A percentile compares a stretch with the other conserved stretches of the same genome.
phyloP scores from a whole-genome alignment of 2,329 filamentous ascomycete genomes.

The Pestalotiopsis fici region DNA sequence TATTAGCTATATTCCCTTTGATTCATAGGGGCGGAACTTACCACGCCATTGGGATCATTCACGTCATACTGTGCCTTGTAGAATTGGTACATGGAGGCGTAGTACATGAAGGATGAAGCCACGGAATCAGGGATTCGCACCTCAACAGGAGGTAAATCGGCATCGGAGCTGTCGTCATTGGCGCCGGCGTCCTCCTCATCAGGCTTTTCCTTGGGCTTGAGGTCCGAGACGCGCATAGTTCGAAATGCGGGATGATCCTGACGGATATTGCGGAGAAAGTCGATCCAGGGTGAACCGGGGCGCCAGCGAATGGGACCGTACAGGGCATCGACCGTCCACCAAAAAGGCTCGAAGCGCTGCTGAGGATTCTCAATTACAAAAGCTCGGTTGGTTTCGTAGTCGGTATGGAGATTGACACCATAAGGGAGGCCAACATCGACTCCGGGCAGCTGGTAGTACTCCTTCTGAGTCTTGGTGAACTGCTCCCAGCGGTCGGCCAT shows the following conservation, averaged over 20 bases:
- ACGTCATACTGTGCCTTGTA: too few species aligned
- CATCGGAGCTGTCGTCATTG: not conserved
- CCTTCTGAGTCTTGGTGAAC: not conserved
- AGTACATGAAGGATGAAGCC: too few species aligned
- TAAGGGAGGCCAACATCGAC: constrained; percentile 10
- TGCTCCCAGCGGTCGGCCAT: constrained; percentile 7
- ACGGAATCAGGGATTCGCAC: too few species aligned
- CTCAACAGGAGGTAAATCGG: too few species aligned
- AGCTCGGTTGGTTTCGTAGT: not conserved
- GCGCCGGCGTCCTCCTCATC: not conserved
- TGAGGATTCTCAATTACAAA: not conserved
- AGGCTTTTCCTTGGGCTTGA: not conserved
- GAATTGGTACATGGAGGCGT: too few species aligned
- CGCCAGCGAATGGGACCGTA: constrained; percentile 8
- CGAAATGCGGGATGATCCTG: not conserved
- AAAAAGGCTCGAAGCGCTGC: too few species aligned
- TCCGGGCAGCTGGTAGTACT: constrained; percentile 13
- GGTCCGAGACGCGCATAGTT: not conserved
- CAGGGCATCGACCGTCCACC: not conserved
- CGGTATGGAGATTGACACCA: not conserved
- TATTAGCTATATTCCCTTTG: not conserved
- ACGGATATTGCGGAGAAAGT: constrained; percentile 10
- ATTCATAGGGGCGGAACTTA: not conserved
- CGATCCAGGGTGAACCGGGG: constrained; percentile 11
- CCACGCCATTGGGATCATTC: not conserved